Percentiles rank a stretch among this genome's conserved stretches.
Conservation (phyloP, 1,284 basidiomycete genomes). For the Ceratobasidium sp. region DNA sequence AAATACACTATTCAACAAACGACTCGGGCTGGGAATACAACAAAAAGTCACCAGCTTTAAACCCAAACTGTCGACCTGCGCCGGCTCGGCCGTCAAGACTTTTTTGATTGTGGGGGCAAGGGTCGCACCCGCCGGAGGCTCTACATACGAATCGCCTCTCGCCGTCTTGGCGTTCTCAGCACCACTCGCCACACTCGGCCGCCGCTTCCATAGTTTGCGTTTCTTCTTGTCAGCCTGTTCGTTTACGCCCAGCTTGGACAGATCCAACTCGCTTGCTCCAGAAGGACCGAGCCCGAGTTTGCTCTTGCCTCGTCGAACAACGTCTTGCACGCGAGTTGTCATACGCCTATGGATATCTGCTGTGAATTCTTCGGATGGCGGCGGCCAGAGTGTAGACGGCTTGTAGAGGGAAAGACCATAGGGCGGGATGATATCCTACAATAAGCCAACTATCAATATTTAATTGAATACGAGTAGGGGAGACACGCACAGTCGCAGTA, state of each 20-base stretch:
- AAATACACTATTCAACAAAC: neutral
- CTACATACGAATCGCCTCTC: slow-evolving; percentile 12
- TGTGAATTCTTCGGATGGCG: slow-evolving; percentile 56
- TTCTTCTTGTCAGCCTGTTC: neutral
- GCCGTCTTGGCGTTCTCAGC: neutral
- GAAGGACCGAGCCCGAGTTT: slow-evolving; percentile 13
- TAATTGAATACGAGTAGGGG: neutral
- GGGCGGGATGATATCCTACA: slow-evolving; percentile 67
- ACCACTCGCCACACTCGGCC: neutral
- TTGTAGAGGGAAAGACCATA: slow-evolving; percentile 76
- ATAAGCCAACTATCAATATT: slow-evolving; percentile 10
- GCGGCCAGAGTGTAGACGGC: slow-evolving; percentile 91
- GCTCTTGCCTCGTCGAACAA: slow-evolving; percentile 12
- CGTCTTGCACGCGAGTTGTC: slow-evolving; percentile 14
- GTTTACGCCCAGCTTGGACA: slow-evolving; percentile 13
- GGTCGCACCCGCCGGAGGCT: slow-evolving; percentile 5
- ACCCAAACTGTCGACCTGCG: neutral
- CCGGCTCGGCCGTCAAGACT: neutral
- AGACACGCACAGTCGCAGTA: slow-evolving; percentile 55
- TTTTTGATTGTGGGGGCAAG: slow-evolving; percentile 11
- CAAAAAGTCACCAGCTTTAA: slow-evolving; percentile 1
- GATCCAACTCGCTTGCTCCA: slow-evolving; percentile 10
- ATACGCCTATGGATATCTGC: slow-evolving; percentile 1
- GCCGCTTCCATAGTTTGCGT: neutral
- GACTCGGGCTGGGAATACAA: neutral